Evolutionary conservation across 768 basidiomycete genomes (phyloP), one percentile per base, ranked within the genome.

Genomic region (Clathrus columnatus): DNA sequence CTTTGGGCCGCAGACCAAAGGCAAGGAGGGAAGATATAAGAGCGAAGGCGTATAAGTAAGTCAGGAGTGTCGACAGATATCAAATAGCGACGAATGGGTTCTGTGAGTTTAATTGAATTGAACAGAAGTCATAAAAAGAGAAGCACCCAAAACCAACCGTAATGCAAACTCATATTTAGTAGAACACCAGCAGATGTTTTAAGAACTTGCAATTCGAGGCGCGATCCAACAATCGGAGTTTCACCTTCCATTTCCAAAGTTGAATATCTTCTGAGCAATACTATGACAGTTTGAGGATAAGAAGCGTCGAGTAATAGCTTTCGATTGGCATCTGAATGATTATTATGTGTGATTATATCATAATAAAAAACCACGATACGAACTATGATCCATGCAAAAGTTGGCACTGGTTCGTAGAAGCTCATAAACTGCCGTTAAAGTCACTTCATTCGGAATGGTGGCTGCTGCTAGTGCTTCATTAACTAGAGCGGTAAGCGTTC

Each of bases 371-470:
- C 11, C 44, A 36, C 26, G 16, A 18, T 21, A 66, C 80, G 58
- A 60, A 83, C 87, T 82, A 62, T 91, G 87, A 65, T 92, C 87
- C 70, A 89, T 83, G 67, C 87, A 90, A 17, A 92, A 69, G 68
- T 92, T 92, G 11, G 90, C 90, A 23, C 81, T 82, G 14, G 90
- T 81, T 56, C 90, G 78, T 52, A 92, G 76, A 27, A 90, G 69
- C 65, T 91, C 86, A 57, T 78, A 79, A 21, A 83, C 72, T 8
- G 78, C 76, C 7, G 76, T 63, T 49, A 79, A 73, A 56, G 74
- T 76, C n/a, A 68, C 58, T 26, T 73, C 68, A 52, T 65, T 68
- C 5, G 81, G 79, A 46, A 75, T 71, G 18, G 74, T 59, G 5
- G 75, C 64, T 43, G 75, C 79, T 54, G 75, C 71, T 20, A 85